phyloP scores from a whole-genome alignment of 352 stramenopile species.

The Globisporangium alternatum region DNA sequence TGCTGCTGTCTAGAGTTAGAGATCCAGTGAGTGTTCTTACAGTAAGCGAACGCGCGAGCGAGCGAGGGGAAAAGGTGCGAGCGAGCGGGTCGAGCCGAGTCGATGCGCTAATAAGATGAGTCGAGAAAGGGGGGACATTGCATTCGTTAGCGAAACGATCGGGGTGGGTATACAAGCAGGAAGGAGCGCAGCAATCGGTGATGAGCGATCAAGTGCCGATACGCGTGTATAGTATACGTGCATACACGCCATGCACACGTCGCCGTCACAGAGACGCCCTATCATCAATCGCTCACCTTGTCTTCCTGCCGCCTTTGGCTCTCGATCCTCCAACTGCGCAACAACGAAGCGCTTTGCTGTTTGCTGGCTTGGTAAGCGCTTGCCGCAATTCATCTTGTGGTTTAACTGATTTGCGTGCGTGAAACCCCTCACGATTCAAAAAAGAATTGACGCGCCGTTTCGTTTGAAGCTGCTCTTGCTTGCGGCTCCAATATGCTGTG shows the following conservation, averaged over 20 bases:
- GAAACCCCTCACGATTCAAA: conserved; percentile 7
- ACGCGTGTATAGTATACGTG: background rate
- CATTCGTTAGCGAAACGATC: background rate
- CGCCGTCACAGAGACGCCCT: background rate
- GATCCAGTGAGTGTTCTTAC: background rate
- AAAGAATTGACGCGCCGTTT: conserved; percentile 21
- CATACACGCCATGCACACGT: background rate
- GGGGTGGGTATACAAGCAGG: background rate
- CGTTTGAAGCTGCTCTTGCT: conserved; percentile 8
- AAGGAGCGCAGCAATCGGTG: background rate
- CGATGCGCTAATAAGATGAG: background rate
- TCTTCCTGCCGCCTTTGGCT: conserved; percentile 9
- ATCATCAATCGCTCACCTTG: background rate
- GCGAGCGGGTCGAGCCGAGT: background rate
- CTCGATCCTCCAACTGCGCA: conserved; percentile 5
- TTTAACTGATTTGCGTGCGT: background rate
- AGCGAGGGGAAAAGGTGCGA: background rate
- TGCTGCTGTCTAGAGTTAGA: background rate
- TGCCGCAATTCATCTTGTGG: background rate
- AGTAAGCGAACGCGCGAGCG: background rate
- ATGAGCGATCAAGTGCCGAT: background rate
- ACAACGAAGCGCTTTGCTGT: background rate
- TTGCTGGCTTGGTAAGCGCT: background rate
- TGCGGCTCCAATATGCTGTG: background rate
- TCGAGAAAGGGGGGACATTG: background rate